These are phyloP conservation scores for Fusarium succisae DNA, from an alignment of 2,329 filamentous ascomycete species.

Conservation along the genomic window DNA sequence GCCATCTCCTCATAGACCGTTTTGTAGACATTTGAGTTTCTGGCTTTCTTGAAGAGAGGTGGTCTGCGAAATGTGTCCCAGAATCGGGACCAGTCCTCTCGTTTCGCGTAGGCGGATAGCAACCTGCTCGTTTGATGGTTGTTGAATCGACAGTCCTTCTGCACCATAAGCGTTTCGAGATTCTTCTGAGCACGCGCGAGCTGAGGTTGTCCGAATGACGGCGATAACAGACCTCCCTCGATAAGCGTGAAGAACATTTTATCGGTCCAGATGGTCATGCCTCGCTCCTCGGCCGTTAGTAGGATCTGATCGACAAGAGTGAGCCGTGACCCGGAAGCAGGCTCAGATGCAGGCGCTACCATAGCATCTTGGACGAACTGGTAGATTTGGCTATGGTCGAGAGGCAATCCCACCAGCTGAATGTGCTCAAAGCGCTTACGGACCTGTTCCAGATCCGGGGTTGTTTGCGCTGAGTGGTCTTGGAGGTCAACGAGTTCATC, in stretches of 20 bases:
- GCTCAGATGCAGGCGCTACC: slow-evolving; percentile 28
- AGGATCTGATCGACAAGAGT: slow-evolving; percentile 56
- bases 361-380: slow-evolving; percentile 54
- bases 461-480: neutral
- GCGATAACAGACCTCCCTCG: slow-evolving; percentile 49
- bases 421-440: slow-evolving; percentile 51
- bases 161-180: slow-evolving; percentile 56
- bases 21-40: slow-evolving; percentile 64
- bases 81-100: slow-evolving; percentile 63
- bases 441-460: slow-evolving; percentile 32
- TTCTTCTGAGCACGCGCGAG: slow-evolving; percentile 54
- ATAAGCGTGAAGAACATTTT: slow-evolving; percentile 62
- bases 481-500: neutral
- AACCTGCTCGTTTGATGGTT: slow-evolving; percentile 53
- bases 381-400: slow-evolving; percentile 49
- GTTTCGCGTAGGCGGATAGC: slow-evolving; percentile 57
- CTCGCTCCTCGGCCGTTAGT: slow-evolving; percentile 56
- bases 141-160: slow-evolving; percentile 51
- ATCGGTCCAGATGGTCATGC: slow-evolving; percentile 53
- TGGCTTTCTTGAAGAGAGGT: slow-evolving; percentile 57
- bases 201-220: slow-evolving; percentile 41
- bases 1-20: slow-evolving; percentile 62
- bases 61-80: slow-evolving; percentile 69
- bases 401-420: slow-evolving; percentile 48
- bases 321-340: slow-evolving; percentile 45